Evolutionary conservation across 1,284 basidiomycete genomes (phyloP).

Genomic region (Clitocybe nebularis): DNA sequence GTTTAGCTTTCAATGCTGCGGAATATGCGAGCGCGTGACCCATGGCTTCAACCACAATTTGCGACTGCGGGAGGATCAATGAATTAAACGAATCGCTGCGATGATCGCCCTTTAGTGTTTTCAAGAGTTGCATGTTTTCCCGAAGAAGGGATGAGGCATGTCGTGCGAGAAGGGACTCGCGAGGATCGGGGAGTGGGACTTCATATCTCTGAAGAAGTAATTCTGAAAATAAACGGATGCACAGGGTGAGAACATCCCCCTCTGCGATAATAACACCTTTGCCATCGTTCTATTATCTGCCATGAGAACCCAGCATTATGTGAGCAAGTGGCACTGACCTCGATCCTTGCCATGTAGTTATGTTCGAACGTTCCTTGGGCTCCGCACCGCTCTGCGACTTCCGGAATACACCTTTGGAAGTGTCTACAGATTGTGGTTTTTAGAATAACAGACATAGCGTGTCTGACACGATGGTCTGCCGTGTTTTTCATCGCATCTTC

Average conservation of each 20-base stretch:
- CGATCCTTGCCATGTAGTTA: slow-evolving; percentile 47
- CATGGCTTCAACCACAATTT: slow-evolving; percentile 43
- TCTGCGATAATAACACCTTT: slow-evolving; percentile 51
- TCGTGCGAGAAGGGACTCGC: slow-evolving; percentile 39
- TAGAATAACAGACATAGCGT: slow-evolving; percentile 45
- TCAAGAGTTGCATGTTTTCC: slow-evolving; percentile 37
- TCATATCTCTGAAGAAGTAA: slow-evolving; percentile 42
- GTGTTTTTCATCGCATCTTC: slow-evolving; percentile 29
- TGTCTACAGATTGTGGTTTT: slow-evolving; percentile 51
- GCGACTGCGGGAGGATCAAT: slow-evolving; percentile 46
- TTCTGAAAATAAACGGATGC: slow-evolving; percentile 51
- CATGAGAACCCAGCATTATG: slow-evolving; percentile 6
- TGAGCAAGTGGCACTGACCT: slow-evolving; percentile 31
- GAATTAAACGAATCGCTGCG: slow-evolving; percentile 43
- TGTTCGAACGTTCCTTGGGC: slow-evolving; percentile 55
- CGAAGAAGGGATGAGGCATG: slow-evolving; percentile 41
- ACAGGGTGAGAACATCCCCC: slow-evolving; percentile 48
- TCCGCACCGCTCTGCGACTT: slow-evolving; percentile 50
- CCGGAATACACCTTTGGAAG: slow-evolving; percentile 40
- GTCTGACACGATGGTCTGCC: slow-evolving; percentile 37
- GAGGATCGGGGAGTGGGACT: slow-evolving; percentile 36
- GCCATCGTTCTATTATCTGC: slow-evolving; percentile 38
- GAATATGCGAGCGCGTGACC: slow-evolving; percentile 51
- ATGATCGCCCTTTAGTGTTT: slow-evolving; percentile 35
- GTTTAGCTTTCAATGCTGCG: slow-evolving; percentile 35